phyloP scores from a whole-genome alignment of 208 protist genomes.

The Herpetomonas tarakana region DNA sequence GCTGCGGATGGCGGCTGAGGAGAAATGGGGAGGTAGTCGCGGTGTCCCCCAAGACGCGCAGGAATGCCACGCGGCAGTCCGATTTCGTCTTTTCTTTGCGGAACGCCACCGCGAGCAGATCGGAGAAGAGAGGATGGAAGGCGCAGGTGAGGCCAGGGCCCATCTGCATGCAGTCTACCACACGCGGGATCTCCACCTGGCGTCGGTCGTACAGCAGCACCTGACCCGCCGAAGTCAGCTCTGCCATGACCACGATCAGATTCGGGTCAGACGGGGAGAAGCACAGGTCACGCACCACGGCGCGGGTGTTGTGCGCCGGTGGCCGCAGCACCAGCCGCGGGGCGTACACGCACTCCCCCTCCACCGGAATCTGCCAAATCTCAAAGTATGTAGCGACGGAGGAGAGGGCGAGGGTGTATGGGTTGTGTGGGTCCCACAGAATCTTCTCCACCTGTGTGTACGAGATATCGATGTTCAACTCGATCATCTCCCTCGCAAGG shows the following conservation, averaged over 20 bases:
- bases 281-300: slow-evolving; percentile 54
- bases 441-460: slow-evolving; percentile 68
- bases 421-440: slow-evolving; percentile 80
- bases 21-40: not conserved
- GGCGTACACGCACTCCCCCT: slow-evolving; percentile 36
- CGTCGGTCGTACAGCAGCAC: slow-evolving; percentile 77
- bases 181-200: slow-evolving; percentile 49
- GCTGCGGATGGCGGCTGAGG: not conserved
- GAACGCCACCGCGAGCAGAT: slow-evolving; percentile 76
- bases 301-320: slow-evolving; percentile 48
- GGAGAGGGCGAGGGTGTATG: slow-evolving; percentile 82
- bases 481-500: slow-evolving; percentile 51
- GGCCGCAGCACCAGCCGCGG: slow-evolving; percentile 70
- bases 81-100: slow-evolving; percentile 63
- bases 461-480: slow-evolving; percentile 68
- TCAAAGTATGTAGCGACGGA: slow-evolving; percentile 74
- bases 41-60: slow-evolving; percentile 28
- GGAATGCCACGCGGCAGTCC: slow-evolving; percentile 66
- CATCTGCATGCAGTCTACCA: slow-evolving; percentile 27
- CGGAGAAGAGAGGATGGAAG: slow-evolving; percentile 78
- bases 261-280: slow-evolving; percentile 79
- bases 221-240: slow-evolving; percentile 46
- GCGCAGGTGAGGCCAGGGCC: slow-evolving; percentile 52
- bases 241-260: slow-evolving; percentile 65
- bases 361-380: slow-evolving; percentile 67